These are phyloP conservation scores for Coemansia umbellata DNA, from an alignment of 192 early-diverging fungal species.

Conservation along the genomic window DNA sequence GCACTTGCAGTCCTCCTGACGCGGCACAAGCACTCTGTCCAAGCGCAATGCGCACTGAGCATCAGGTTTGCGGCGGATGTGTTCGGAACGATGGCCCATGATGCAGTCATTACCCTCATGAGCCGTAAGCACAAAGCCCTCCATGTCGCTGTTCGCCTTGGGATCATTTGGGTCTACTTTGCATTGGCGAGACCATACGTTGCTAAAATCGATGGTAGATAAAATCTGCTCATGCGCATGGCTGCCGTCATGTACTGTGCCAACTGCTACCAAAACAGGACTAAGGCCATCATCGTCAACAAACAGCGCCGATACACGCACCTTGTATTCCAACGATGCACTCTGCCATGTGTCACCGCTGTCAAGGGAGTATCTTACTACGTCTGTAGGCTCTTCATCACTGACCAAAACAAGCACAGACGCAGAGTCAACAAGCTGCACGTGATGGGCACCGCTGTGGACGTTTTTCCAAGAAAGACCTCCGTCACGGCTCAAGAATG, in stretches of 20 bases:
- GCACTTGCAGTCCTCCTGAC: slow-evolving; percentile 68
- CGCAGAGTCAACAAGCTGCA: slow-evolving; percentile 83
- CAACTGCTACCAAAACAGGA: slow-evolving; percentile 63
- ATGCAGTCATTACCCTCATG: slow-evolving; percentile 67
- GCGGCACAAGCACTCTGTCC: slow-evolving; percentile 57
- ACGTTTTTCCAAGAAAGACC: slow-evolving; percentile 72
- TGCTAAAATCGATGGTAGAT: slow-evolving; percentile 70
- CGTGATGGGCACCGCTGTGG: slow-evolving; percentile 70
- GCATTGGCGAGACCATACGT: slow-evolving; percentile 63
- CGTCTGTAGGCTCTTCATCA: slow-evolving; percentile 51
- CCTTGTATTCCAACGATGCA: slow-evolving; percentile 38
- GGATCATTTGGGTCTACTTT: slow-evolving; percentile 56
- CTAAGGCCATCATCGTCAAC: slow-evolving; percentile 80
- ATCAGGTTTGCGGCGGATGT: slow-evolving; percentile 71
- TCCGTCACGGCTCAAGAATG: slow-evolving; percentile 81
- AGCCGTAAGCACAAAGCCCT: slow-evolving; percentile 27
- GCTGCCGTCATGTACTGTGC: slow-evolving; percentile 21
- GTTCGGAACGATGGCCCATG: slow-evolving; percentile 72
- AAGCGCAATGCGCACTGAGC: slow-evolving; percentile 75
- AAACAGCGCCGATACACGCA: slow-evolving; percentile 65
- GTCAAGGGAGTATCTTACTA: slow-evolving; percentile 72
- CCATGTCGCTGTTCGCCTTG: slow-evolving; percentile 24
- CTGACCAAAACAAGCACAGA: slow-evolving; percentile 70
- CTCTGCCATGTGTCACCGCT: slow-evolving; percentile 71
- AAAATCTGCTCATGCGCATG: slow-evolving; percentile 37